These are phyloP conservation scores for Auricularia auricula-judae DNA, from an alignment of 768 basidiomycete genomes.

Conservation along the genomic window DNA sequence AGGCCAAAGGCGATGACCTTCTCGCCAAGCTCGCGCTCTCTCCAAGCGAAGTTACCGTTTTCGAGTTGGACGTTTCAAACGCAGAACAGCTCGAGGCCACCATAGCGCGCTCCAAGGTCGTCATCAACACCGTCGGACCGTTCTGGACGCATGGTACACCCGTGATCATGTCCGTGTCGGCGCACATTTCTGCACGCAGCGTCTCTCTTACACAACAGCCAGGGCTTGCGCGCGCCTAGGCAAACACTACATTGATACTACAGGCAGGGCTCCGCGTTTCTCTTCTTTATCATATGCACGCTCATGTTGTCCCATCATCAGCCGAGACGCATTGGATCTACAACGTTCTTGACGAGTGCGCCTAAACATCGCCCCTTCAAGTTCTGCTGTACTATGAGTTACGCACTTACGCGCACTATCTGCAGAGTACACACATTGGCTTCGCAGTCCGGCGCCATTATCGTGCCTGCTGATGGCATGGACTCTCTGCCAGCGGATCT, in stretches of 20 bases:
- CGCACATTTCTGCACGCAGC: not conserved
- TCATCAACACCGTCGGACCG: constrained; percentile 72
- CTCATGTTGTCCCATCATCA: not conserved
- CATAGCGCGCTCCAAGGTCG: constrained; percentile 48
- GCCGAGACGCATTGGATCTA: constrained; percentile 58
- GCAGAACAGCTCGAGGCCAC: constrained; percentile 40
- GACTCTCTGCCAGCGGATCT: constrained; percentile 74
- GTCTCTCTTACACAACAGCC: not conserved
- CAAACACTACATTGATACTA: constrained; percentile 78
- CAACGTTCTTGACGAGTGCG: constrained; percentile 46
- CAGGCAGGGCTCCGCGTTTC: constrained; percentile 19
- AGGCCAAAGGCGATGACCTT: constrained; percentile 44
- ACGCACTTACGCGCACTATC: not conserved
- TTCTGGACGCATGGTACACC: constrained; percentile 63
- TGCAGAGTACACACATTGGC: constrained; percentile 63
- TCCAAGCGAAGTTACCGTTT: constrained; percentile 26
- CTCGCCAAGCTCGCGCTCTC: constrained; percentile 35
- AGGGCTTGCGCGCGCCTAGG: constrained; percentile 66
- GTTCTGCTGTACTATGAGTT: not conserved
- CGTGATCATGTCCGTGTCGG: constrained; percentile 45
- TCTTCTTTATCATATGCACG: too few relatives aligned
- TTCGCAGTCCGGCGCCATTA: constrained; percentile 54
- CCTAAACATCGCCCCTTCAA: not conserved
- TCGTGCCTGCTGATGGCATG: constrained; percentile 70
- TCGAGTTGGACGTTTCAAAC: constrained; percentile 52